These are phyloP conservation scores for Mikania micrantha DNA, from an alignment of 129 eudicot species.

Conservation along the genomic window DNA sequence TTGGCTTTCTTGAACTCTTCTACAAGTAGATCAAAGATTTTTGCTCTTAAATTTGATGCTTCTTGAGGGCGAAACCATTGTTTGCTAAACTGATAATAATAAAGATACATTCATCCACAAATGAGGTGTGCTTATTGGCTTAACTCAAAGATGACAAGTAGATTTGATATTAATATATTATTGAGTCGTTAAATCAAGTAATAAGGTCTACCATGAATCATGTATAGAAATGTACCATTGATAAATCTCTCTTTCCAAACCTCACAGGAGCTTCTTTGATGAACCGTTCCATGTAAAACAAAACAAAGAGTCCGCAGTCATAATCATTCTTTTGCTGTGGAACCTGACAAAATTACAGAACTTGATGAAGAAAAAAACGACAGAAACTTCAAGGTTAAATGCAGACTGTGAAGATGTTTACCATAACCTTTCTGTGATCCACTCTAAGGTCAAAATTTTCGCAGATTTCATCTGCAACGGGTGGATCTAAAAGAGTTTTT, in stretches of 20 bases:
- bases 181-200: not conserved
- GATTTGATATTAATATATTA: not conserved
- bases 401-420: conserved; percentile 20
- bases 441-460: conserved; percentile 46
- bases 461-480: conserved; percentile 46
- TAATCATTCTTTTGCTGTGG: conserved; percentile 82
- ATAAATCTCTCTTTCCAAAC: conserved; percentile 41
- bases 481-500: conserved; percentile 31
- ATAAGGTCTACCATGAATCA: not conserved
- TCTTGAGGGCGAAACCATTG: conserved; percentile 75
- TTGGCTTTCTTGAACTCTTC: conserved; percentile 46
- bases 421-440: conserved; percentile 47
- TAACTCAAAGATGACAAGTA: not conserved
- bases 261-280: conserved; percentile 66
- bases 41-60: conserved; percentile 63
- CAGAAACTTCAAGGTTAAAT: not conserved
- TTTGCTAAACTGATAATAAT: conserved; percentile 52
- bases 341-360: conserved; percentile 36
- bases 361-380: not conserved
- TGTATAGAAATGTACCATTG: conserved; percentile 35
- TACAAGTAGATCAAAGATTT: conserved; percentile 37
- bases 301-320: conserved; percentile 90
- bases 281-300: conserved; percentile 77
- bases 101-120: conserved; percentile 12
- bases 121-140: not conserved